Evolutionary conservation across 2,329 filamentous ascomycete species (phyloP).

Genomic region (Orbilia oligospora): DNA sequence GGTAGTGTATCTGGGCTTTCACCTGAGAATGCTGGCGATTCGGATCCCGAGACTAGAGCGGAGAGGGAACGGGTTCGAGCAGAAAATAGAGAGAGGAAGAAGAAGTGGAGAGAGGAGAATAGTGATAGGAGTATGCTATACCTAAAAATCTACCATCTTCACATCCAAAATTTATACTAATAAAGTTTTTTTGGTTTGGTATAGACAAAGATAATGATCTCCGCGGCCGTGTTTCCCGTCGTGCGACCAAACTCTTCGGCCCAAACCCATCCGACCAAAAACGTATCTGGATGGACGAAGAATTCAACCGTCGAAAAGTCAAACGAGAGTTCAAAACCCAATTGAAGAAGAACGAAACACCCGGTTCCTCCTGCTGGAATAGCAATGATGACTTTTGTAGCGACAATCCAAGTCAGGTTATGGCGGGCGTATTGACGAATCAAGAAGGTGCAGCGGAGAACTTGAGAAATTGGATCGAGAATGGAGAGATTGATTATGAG

Average conservation of each 20-base stretch:
- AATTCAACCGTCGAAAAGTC: slow-evolving; percentile 64
- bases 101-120: slow-evolving; percentile 65
- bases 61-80: slow-evolving; percentile 64
- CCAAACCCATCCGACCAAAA: slow-evolving; percentile 60
- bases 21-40: slow-evolving; percentile 61
- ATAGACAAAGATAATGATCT: slow-evolving; percentile 65
- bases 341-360: slow-evolving; percentile 59
- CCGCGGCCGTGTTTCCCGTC: slow-evolving; percentile 65
- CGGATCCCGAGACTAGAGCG: slow-evolving; percentile 58
- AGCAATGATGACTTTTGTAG: slow-evolving; percentile 49
- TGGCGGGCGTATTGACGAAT: slow-evolving; percentile 41
- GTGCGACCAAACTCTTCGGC: slow-evolving; percentile 64
- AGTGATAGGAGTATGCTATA: slow-evolving; percentile 63
- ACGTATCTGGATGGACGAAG: slow-evolving; percentile 64
- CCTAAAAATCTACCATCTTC: background rate
- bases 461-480: slow-evolving; percentile 49
- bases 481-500: slow-evolving; percentile 50
- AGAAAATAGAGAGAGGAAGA: slow-evolving; percentile 65
- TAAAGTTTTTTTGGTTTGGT: too few species aligned
- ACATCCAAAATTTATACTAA: background rate
- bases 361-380: slow-evolving; percentile 45
- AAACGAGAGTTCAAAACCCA: slow-evolving; percentile 65
- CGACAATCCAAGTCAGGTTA: slow-evolving; percentile 50
- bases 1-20: slow-evolving; percentile 39
- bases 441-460: slow-evolving; percentile 52